phyloP scores from a whole-genome alignment of 176 grass and related monocot species.

The Rhynchospora pubera region DNA sequence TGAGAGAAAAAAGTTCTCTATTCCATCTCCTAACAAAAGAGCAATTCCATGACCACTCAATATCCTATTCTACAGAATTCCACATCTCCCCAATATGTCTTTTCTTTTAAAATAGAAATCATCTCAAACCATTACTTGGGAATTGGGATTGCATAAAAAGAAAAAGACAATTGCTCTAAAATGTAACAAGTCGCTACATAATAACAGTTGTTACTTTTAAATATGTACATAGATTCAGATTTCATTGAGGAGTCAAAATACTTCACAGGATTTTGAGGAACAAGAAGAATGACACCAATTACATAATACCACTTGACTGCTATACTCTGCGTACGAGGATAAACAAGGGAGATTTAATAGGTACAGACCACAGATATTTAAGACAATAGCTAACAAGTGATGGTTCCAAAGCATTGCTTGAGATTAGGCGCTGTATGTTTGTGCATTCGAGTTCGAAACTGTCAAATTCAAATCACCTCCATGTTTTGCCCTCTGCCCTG shows the following conservation, averaged over 20 bases:
- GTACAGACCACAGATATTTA: slow-evolving; percentile 13
- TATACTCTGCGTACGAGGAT: background rate
- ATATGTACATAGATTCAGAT: slow-evolving; percentile 13
- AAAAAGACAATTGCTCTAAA: background rate
- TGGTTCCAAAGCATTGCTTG: background rate
- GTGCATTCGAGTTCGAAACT: background rate
- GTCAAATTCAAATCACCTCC: slow-evolving; percentile 17
- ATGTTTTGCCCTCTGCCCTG: slow-evolving; percentile 9
- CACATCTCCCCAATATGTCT: background rate
- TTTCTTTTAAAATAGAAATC: background rate
- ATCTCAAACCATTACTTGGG: background rate
- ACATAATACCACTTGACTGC: slow-evolving; percentile 3
- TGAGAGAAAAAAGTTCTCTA: too few species aligned
- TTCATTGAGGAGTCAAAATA: background rate
- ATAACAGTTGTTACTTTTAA: background rate
- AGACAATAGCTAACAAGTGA: background rate
- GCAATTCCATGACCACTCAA: background rate
- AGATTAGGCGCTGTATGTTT: background rate
- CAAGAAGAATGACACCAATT: background rate
- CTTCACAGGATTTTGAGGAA: slow-evolving; percentile 4
- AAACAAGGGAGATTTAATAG: slow-evolving; percentile 9
- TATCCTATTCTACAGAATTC: background rate
- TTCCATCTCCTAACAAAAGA: too few species aligned
- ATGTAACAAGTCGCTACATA: background rate
- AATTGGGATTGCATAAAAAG: too few species aligned